Conservation (phyloP, 176 grass and related monocot genomes). For the Urochloa ruziziensis region DNA sequence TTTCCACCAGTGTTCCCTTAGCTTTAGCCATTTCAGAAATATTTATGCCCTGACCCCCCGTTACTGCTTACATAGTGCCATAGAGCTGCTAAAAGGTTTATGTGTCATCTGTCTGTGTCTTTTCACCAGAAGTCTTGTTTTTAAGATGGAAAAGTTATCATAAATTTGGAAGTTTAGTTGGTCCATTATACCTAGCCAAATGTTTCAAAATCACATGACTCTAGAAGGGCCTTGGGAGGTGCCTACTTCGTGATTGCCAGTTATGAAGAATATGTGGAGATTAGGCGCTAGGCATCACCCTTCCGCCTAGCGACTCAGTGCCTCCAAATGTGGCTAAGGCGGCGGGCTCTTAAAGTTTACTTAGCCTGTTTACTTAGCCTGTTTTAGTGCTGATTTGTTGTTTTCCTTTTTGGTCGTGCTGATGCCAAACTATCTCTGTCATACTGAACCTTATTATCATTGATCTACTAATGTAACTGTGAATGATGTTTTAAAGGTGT, state of each 20-base stretch:
- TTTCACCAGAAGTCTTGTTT: too few relatives aligned
- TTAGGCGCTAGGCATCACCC: not conserved
- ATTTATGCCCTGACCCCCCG: not conserved
- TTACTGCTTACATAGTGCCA: not conserved
- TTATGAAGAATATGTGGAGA: not conserved
- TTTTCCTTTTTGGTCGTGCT: not conserved
- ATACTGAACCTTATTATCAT: not conserved
- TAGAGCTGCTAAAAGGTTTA: too few relatives aligned
- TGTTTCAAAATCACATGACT: not conserved
- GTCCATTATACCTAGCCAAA: not conserved
- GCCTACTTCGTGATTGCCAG: not conserved
- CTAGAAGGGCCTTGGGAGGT: not conserved
- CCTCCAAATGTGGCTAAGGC: not conserved
- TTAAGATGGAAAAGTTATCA: too few relatives aligned
- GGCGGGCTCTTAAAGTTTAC: not conserved
- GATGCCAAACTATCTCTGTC: not conserved
- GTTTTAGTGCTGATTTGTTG: not conserved
- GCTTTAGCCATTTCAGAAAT: not conserved
- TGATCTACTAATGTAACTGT: not conserved
- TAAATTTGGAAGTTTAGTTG: not conserved
- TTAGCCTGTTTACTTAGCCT: not conserved
- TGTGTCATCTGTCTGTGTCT: not conserved
- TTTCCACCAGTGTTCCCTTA: not conserved
- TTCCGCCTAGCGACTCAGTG: not conserved
- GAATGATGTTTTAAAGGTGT: conserved; percentile 48